Evolutionary conservation across 176 grass and related monocot species (phyloP), one percentile per base, ranked within the genome.

Genomic region (Rhynchospora pubera): DNA sequence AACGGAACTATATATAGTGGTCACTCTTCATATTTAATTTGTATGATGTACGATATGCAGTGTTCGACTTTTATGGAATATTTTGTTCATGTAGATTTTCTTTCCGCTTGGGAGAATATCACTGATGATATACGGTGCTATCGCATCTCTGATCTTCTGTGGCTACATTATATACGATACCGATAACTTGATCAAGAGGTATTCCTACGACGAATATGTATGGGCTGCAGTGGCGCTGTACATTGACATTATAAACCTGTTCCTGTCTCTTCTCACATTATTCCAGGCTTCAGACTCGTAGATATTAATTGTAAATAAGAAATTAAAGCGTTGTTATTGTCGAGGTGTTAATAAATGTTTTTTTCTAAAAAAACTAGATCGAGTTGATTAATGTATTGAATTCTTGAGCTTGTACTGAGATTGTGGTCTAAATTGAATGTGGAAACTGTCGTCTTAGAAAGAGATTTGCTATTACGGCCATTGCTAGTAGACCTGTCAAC

Each of bases 81-180:
- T 24, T 80, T 86, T 73, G 3, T 5, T 64, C 11, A 26, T 84
- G 6, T 57, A 91, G 89, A 8, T 91, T 46, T 91, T 98, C 61
- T 98, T 98, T 86, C 89, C 90, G 57, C 77, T 94, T 1, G 96
- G 92, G 19, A 87, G 82, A 86, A 26, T 95, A 55, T 90, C 96
- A 3, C 7, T 83, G 1, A 93, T 93, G 92, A 10, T 98, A 57
- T 98, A 98, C 30, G 92, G 92, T 16, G 92, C 69, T 0, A 30
- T 98, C 0, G 96, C 92, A 0, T 87, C 96, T 22, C 85, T 98
- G 70, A 39, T 98, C 47, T 98, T 98, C 87, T 95, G 85, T 63
- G 96, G 92, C 0, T 98, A 94, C 87, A 95, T 98, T 53, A 85
- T 98, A 77, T 98, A 98, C 42, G 96, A 98, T 64, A 98, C 92